These are phyloP conservation scores for Neurospora sp. DNA, from an alignment of 495 filamentous ascomycete genomes.

Conservation along the genomic window DNA sequence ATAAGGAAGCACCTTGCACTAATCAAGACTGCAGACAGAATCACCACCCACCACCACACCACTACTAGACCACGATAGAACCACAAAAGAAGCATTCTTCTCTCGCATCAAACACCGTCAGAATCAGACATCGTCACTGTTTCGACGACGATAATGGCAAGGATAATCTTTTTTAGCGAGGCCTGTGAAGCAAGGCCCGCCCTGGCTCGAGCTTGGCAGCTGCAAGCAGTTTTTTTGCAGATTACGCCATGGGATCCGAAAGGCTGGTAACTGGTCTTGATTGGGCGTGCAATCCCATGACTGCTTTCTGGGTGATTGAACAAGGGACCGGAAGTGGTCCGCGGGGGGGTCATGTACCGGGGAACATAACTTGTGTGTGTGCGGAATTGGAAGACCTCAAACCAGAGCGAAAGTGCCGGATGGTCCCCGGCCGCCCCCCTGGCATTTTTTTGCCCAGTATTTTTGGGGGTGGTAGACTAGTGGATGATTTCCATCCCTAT, in stretches of 20 bases:
- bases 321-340: background rate
- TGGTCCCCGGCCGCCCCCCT: background rate
- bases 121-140: background rate
- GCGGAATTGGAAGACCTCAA: background rate
- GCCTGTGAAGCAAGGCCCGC: background rate
- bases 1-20: background rate
- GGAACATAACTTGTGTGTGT: background rate
- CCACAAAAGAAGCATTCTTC: background rate
- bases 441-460: background rate
- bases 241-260: background rate
- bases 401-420: background rate
- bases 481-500: background rate
- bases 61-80: background rate
- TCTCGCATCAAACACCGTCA: background rate
- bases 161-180: background rate
- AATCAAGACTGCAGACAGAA: background rate
- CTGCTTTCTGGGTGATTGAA: background rate
- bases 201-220: background rate
- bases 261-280: background rate
- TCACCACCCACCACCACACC: background rate
- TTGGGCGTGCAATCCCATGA: background rate
- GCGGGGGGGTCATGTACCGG: background rate
- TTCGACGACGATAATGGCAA: background rate
- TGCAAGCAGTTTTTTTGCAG: background rate
- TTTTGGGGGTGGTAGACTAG: background rate